phyloP scores from a whole-genome alignment of 2,329 filamentous ascomycete genomes.

The Sporothrix protearum region DNA sequence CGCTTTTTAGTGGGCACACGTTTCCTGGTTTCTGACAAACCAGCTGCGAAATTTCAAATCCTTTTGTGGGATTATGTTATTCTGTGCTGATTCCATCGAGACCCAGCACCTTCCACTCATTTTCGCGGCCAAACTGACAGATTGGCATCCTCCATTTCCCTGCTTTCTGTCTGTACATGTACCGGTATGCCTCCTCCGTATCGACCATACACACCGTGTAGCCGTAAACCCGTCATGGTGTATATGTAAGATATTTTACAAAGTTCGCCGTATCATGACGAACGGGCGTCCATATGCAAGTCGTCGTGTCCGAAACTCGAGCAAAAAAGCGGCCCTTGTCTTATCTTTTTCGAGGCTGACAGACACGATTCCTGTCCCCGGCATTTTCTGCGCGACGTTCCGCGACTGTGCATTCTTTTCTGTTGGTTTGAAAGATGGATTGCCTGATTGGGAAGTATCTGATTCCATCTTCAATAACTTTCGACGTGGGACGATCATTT shows the following conservation, averaged over 20 bases:
- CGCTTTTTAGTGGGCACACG: background rate
- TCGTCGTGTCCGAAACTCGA: background rate
- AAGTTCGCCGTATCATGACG: background rate
- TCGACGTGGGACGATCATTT: background rate
- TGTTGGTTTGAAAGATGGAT: constrained; percentile 5
- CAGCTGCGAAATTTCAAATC: constrained; percentile 4
- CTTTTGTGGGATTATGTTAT: background rate
- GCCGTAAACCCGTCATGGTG: constrained; percentile 1
- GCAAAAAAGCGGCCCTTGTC: background rate
- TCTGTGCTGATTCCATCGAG: constrained; percentile 15
- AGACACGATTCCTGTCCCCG: background rate
- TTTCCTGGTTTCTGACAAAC: constrained; percentile 14
- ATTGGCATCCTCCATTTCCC: background rate
- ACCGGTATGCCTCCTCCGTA: background rate
- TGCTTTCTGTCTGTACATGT: background rate
- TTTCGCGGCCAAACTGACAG: background rate
- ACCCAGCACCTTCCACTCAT: constrained; percentile 9
- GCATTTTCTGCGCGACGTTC: background rate
- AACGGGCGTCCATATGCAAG: background rate
- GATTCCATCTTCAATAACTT: background rate
- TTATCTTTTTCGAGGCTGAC: background rate
- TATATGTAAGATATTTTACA: no score
- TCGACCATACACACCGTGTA: background rate
- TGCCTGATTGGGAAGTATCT: background rate
- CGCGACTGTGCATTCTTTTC: background rate